These are phyloP conservation scores for Paradendryphiella salina DNA, from an alignment of 2,329 filamentous ascomycete species.

Conservation along the genomic window DNA sequence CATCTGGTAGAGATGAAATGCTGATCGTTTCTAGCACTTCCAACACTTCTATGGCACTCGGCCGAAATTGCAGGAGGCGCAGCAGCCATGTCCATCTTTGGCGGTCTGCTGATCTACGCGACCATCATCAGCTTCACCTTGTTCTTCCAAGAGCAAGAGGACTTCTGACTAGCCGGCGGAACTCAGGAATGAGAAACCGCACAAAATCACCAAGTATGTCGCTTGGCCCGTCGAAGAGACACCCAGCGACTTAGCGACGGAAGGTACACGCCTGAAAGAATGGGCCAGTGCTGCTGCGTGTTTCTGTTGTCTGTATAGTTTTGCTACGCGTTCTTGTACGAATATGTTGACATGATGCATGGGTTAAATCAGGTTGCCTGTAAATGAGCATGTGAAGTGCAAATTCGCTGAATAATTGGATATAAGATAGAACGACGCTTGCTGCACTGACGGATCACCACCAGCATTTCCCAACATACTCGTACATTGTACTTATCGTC, in stretches of 20 bases:
- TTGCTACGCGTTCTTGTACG: slow-evolving; percentile 36
- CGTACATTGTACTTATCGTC: slow-evolving; percentile 8
- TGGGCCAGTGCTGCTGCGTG: slow-evolving; percentile 4
- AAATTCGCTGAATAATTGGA: neutral
- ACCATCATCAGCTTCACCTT: slow-evolving; percentile 98
- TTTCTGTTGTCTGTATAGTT: slow-evolving; percentile 18
- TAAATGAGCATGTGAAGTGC: neutral
- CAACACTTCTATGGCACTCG: slow-evolving; percentile 84
- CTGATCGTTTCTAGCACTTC: slow-evolving; percentile 66
- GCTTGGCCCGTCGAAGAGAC: neutral
- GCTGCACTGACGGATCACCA: neutral
- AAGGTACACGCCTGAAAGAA: neutral
- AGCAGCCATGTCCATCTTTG: slow-evolving; percentile 93
- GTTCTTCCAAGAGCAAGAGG: slow-evolving; percentile 98
- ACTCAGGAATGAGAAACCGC: slow-evolving; percentile 22
- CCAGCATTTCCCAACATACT: neutral
- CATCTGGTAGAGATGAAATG: neutral
- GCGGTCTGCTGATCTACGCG: slow-evolving; percentile 91
- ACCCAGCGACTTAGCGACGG: neutral
- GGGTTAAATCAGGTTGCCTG: neutral
- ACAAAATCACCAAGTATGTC: slow-evolving; percentile 2
- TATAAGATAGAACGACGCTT: neutral
- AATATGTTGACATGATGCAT: slow-evolving; percentile 21
- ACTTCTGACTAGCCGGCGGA: slow-evolving; percentile 66
- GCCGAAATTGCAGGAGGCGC: slow-evolving; percentile 79